Evolutionary conservation across 164 flowering plant genomes (phyloP).

Genomic region (Stephania yunnanensis): DNA sequence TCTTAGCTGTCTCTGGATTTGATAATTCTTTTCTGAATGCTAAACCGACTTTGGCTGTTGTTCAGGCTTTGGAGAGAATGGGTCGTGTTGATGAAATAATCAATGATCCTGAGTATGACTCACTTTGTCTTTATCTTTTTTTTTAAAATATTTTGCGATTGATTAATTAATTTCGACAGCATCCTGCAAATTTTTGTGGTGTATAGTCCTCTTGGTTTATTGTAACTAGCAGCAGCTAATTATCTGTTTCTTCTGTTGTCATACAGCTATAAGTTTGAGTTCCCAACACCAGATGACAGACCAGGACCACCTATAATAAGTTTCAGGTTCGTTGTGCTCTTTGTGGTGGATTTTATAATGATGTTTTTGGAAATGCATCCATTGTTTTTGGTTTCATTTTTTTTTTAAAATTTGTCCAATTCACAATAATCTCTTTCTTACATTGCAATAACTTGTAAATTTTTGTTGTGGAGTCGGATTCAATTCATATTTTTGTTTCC

Average conservation of each 20-base stretch:
- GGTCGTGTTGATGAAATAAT: constrained; percentile 85
- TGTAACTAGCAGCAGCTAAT: background rate
- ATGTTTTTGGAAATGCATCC: background rate
- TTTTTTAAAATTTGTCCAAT: background rate
- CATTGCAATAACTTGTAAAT: background rate
- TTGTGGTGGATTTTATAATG: background rate
- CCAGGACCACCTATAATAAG: constrained; percentile 96
- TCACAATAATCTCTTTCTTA: too few species aligned
- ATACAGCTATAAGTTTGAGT: constrained; percentile 96
- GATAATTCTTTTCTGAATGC: background rate
- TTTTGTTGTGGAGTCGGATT: background rate
- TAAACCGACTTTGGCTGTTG: constrained; percentile 1
- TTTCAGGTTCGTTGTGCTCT: constrained; percentile 62
- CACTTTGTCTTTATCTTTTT: constrained; percentile 2
- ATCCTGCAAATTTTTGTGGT: background rate
- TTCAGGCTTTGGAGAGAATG: constrained; percentile 83
- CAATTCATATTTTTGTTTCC: background rate
- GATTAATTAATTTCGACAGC: background rate
- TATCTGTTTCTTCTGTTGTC: constrained; percentile 4
- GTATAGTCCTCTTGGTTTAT: background rate
- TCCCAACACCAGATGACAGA: constrained; percentile 94
- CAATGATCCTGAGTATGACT: constrained; percentile 91
- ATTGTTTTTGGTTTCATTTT: too few species aligned
- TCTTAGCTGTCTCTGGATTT: background rate
- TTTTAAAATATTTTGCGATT: background rate